A percentile compares a stretch with the other conserved stretches of the same genome.
These are phyloP conservation scores for Hyaloscypha hepaticicola DNA, from an alignment of 495 filamentous ascomycete species.

Conservation along the genomic window DNA sequence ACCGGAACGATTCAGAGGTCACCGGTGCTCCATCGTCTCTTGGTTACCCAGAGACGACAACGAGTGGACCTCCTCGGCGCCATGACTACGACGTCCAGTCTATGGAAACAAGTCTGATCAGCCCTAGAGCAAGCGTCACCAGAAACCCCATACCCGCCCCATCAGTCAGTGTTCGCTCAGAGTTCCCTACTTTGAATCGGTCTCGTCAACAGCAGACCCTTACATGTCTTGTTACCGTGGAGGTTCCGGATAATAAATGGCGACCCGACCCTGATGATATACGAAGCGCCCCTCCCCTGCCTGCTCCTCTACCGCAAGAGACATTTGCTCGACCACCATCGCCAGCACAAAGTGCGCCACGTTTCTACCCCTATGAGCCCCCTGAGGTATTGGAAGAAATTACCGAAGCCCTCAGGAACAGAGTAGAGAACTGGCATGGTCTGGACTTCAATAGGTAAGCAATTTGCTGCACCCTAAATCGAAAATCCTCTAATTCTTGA, in stretches of 20 bases:
- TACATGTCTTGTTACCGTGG: constrained; percentile 91
- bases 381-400: constrained; percentile 76
- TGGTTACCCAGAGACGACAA: constrained; percentile 69
- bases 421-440: constrained; percentile 98
- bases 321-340: constrained; percentile 48
- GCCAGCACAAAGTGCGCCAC: constrained; percentile 47
- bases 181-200: constrained; percentile 90
- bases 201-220: constrained; percentile 93
- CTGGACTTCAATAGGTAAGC: constrained; percentile 84
- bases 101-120: constrained; percentile 85
- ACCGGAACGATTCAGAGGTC: constrained; percentile 66
- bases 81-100: constrained; percentile 97
- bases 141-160: constrained; percentile 92
- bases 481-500: constrained; percentile 22
- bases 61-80: constrained; percentile 60
- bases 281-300: constrained; percentile 56
- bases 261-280: constrained; percentile 81
- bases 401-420: constrained; percentile 78
- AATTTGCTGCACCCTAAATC: constrained; percentile 16
- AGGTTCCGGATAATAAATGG: constrained; percentile 94
- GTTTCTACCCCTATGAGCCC: constrained; percentile 58
- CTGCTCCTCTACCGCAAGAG: constrained; percentile 45
- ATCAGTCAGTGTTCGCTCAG: constrained; percentile 87
- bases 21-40: constrained; percentile 72
- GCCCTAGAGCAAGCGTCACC: constrained; percentile 63